Base-by-base conservation (phyloP, 2,329 filamentous ascomycete genomes). In the Cladosporium phlei region DNA sequence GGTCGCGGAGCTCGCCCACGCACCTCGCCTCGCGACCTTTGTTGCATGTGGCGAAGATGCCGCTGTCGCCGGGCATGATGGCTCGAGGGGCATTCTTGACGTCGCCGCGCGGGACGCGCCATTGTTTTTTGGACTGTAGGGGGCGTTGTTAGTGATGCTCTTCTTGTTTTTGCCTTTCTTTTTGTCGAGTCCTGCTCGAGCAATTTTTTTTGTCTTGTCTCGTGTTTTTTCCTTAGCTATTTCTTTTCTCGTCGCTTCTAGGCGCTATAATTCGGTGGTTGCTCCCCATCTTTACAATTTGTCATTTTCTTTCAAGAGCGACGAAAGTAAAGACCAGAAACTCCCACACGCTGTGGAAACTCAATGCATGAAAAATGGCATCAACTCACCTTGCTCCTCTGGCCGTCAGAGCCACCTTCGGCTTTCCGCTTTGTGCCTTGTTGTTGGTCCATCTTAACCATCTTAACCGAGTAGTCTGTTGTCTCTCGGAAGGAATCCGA, bases 31-130 rank as follows among this genome's bases (percentile, higher is more conserved):
- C 85, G 69, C 85, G 83, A 54, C 79, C 79, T 60, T 83, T 78
- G 42, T 83, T 80, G 62, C 85, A 90, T 0, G 86, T 89, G 21
- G 83, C 82, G 85, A 85, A 91, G 49, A 91, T 81, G 4, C 86
- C 86, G 43, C 75, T 71, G 58, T 89, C 84, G 4, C 85, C 85
- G 4, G 83, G 71, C 55, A 86, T 78, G 38, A 89, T 74, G 25
- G 48, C 47, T 38, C 66, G 49, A 14, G 50, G 49, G 9, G 46
- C 59, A 25, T 58, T 55, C 21, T 54, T 59, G 10, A 33, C 48
- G 37, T 55, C 32, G 14, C 17, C 29, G 32, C 62, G 62, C 29
- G 68, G 67, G 50, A 64, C 62, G 16, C 61, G 64, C 71, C 71
- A 72, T 55, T 68, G 64, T 59, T 67, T 72, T 58, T 68, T 72